Conservation (phyloP, 306 rosid species). For the cucumber (Cucumis sativus) region Cucumber_9930_V3 NC_026657.2:39085001-39085500, state of each 20-base stretch:
- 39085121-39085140: constrained; percentile 22
- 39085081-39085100: constrained; percentile 23
- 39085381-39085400: constrained; percentile 13
- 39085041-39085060: neutral
- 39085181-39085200: constrained; percentile 24
- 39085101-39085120: constrained; percentile 30
- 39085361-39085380: constrained; percentile 10
- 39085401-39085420: constrained; percentile 15
- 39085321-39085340: constrained; percentile 19
- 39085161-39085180: constrained; percentile 17
- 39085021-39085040: no score
- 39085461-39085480: constrained; percentile 24
- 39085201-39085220: constrained; percentile 18
- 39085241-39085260: constrained; percentile 23
- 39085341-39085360: constrained; percentile 38
- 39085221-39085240: constrained; percentile 21
- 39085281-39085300: constrained; percentile 21
- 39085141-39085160: constrained; percentile 14
- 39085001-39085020: no score
- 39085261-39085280: constrained; percentile 23
- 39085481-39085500: constrained; percentile 10
- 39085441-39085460: constrained; percentile 22
- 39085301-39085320: constrained; percentile 24
- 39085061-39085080: constrained; percentile 2
- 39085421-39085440: constrained; percentile 28